phyloP scores from a whole-genome alignment of 202 grass and related monocot species.

The Saccharum hybrid region DNA sequence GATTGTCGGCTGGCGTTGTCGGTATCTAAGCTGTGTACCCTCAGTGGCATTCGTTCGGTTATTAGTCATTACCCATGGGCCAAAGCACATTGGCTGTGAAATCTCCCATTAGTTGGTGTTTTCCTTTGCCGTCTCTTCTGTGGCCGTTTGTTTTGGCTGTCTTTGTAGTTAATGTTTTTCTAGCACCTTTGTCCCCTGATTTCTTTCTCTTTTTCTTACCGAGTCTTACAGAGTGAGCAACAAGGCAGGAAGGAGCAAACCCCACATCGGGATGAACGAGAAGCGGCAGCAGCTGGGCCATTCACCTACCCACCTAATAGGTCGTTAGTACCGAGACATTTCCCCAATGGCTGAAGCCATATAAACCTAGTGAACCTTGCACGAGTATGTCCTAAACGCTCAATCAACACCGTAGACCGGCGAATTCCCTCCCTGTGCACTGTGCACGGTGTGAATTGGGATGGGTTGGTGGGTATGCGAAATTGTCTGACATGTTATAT shows the following conservation, averaged over 20 bases:
- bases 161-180: not conserved
- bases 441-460: not conserved
- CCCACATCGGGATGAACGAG: not conserved
- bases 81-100: not conserved
- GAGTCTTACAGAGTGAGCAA: not conserved
- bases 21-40: not conserved
- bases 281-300: not conserved
- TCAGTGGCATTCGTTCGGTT: slow-evolving; percentile 5
- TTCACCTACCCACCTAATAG: not conserved
- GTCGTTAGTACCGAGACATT: not conserved
- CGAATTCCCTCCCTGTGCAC: not conserved
- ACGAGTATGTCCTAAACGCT: not conserved
- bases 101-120: not conserved
- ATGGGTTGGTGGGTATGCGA: not conserved
- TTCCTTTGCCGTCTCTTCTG: not conserved
- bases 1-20: not conserved
- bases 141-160: not conserved
- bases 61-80: not conserved
- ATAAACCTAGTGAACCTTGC: not conserved
- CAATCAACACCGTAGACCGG: not conserved
- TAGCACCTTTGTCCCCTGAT: not conserved
- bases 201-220: not conserved
- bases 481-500: not conserved
- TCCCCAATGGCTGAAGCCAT: not conserved
- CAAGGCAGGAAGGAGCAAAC: not conserved